These are phyloP conservation scores for Neoboletus magnificus DNA, from an alignment of 768 basidiomycete species.

Conservation along the genomic window DNA sequence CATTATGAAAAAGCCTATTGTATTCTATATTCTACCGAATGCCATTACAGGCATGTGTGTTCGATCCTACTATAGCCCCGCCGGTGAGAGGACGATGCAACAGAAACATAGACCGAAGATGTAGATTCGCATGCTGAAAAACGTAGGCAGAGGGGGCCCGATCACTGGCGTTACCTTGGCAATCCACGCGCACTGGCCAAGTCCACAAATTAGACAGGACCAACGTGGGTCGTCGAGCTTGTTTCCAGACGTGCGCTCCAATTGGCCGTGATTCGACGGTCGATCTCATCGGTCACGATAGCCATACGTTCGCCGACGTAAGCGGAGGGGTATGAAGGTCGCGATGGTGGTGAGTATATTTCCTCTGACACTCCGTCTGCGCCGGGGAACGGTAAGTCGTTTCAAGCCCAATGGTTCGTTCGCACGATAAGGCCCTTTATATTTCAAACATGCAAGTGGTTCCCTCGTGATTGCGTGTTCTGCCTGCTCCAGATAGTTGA, in stretches of 20 bases:
- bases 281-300: not conserved
- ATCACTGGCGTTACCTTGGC: not conserved
- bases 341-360: not conserved
- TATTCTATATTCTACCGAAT: not conserved
- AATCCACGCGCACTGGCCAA: not conserved
- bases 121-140: not conserved
- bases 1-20: too few species aligned
- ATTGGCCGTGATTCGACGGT: not conserved
- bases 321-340: not conserved
- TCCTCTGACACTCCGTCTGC: not conserved
- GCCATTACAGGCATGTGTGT: not conserved
- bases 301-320: not conserved
- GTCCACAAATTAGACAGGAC: not conserved
- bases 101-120: not conserved
- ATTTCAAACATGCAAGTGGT: not conserved
- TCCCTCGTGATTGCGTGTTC: not conserved
- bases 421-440: not conserved
- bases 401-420: not conserved
- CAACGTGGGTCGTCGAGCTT: not conserved
- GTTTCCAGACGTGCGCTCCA: too few species aligned
- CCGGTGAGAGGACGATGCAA: not conserved
- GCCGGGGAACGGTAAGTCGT: not conserved
- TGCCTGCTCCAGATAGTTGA: not conserved
- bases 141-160: not conserved
- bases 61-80: not conserved